Evolutionary conservation across 805 yeast species (phyloP).

Genomic region (Saccharomycopsis selenospora): DNA sequence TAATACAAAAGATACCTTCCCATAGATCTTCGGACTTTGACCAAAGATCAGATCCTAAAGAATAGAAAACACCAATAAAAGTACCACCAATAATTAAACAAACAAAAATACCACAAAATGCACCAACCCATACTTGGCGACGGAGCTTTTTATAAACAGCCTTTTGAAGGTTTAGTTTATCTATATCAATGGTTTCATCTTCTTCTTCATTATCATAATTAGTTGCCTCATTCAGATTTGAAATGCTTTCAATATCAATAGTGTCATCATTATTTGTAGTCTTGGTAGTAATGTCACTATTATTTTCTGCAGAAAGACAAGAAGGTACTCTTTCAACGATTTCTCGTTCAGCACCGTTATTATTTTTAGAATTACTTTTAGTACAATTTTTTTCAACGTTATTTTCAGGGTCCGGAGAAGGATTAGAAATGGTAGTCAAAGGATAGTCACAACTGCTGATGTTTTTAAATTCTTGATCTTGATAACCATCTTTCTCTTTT

Average conservation of each 20-base stretch:
- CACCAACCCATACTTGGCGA: conserved; percentile 82
- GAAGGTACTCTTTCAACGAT: background rate
- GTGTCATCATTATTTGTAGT: background rate
- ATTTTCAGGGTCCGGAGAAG: background rate
- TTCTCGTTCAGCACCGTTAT: too few species aligned
- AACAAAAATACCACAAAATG: conserved; percentile 58
- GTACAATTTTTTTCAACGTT: background rate
- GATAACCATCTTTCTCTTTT: conserved; percentile 14
- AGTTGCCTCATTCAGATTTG: too few species aligned
- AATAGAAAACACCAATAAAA: conserved; percentile 87
- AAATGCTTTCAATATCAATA: too few species aligned
- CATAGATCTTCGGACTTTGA: conserved; percentile 81
- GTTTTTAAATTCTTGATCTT: background rate
- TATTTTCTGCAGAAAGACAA: too few species aligned
- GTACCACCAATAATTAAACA: conserved; percentile 86
- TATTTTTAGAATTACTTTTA: background rate
- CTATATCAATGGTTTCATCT: conserved; percentile 3
- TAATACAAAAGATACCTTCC: conserved; percentile 91
- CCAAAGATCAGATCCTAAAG: conserved; percentile 76
- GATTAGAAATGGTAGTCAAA: too few species aligned
- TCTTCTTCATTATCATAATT: too few species aligned
- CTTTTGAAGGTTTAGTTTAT: conserved; percentile 1
- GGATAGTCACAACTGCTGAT: too few species aligned
- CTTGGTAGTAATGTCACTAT: too few species aligned
- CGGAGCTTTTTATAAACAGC: conserved; percentile 51